phyloP scores from a whole-genome alignment of 352 stramenopile species.

The Thalassiosira hispida region DNA sequence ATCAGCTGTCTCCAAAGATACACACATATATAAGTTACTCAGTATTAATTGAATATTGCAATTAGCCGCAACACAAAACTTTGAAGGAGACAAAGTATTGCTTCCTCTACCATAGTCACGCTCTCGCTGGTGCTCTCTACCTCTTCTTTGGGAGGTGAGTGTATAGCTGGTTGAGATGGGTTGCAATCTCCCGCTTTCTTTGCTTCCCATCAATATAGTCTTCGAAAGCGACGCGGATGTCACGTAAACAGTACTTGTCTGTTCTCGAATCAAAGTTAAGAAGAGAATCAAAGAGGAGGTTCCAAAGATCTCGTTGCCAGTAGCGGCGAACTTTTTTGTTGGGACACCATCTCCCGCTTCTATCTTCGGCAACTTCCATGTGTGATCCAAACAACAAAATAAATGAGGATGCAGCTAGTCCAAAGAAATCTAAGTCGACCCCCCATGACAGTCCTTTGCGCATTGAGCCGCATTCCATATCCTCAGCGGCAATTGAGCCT shows the following conservation, averaged over 20 bases:
- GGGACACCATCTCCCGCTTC: conserved; percentile 48
- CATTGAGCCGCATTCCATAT: conserved; percentile 77
- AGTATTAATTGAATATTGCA: too few relatives aligned
- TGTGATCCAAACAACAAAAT: conserved; percentile 75
- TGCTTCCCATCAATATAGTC: conserved; percentile 37
- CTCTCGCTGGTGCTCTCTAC: too few relatives aligned
- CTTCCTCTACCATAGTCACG: too few relatives aligned
- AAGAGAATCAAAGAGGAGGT: conserved; percentile 35
- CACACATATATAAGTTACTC: too few relatives aligned
- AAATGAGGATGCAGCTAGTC: conserved; percentile 62
- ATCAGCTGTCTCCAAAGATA: too few relatives aligned
- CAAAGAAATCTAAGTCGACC: conserved; percentile 79
- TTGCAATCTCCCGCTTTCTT: conserved; percentile 30
- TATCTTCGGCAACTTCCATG: conserved; percentile 61
- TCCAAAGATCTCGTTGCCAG: conserved; percentile 71
- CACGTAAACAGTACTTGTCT: conserved; percentile 24
- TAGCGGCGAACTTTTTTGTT: conserved; percentile 67
- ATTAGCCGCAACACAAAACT: too few relatives aligned
- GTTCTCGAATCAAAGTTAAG: conserved; percentile 36
- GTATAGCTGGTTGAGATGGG: conserved; percentile 26
- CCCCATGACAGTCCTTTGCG: conserved; percentile 62
- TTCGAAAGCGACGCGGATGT: conserved; percentile 27
- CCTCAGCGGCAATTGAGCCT: conserved; percentile 53
- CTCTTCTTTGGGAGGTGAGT: conserved; percentile 41
- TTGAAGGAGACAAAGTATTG: too few relatives aligned